These are phyloP conservation scores for Erodium moschatum DNA, from an alignment of 441 rosid species.

Conservation along the genomic window DNA sequence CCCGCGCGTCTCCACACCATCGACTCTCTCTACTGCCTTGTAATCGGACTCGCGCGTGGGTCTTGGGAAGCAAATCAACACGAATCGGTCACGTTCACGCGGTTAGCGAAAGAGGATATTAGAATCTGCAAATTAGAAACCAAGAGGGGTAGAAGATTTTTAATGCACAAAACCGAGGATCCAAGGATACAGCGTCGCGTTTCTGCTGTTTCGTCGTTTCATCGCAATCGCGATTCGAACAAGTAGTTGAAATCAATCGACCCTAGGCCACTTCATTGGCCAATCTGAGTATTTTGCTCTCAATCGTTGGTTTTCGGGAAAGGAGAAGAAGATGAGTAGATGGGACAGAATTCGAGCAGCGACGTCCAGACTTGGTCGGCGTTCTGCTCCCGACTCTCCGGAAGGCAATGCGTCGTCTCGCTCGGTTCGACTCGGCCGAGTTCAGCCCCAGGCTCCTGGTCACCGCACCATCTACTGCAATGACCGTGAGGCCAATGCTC, in stretches of 20 bases:
- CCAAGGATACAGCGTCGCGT: not conserved
- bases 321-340: constrained; percentile 1
- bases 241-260: not conserved
- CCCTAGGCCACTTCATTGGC: not conserved
- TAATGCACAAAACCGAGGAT: not conserved
- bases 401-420: constrained; percentile 10
- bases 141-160: not conserved
- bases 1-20: not conserved
- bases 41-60: constrained; percentile 4
- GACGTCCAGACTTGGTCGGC: constrained; percentile 4
- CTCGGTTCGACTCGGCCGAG: constrained; percentile 9
- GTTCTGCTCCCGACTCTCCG: not conserved
- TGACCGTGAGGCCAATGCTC: constrained; percentile 8
- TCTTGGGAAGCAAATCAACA: not conserved
- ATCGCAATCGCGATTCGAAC: constrained; percentile 3
- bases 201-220: constrained; percentile 3
- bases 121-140: not conserved
- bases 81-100: constrained; percentile 6
- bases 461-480: constrained; percentile 5
- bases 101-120: not conserved
- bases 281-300: constrained; percentile 5
- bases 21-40: not conserved
- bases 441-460: constrained; percentile 12
- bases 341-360: constrained; percentile 2
- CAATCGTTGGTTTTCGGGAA: not conserved